Conservation (phyloP, 768 basidiomycete genomes). For the Tricholoma furcatifolium region DNA sequence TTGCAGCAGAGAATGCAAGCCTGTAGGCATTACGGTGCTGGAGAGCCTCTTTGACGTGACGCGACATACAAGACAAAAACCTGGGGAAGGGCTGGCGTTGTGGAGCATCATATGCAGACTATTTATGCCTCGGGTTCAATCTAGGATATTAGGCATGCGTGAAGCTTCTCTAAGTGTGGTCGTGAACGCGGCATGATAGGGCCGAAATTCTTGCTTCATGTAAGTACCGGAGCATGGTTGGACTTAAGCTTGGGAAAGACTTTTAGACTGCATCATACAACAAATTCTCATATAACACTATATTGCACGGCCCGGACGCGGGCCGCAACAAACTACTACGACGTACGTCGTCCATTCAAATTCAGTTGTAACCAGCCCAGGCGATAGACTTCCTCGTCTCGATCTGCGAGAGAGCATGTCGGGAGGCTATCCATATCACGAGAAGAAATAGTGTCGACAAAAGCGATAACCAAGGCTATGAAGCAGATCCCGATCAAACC, state of each 20-base stretch:
- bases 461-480: conserved; percentile 36
- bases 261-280: neutral
- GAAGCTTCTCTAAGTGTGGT: no score
- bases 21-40: conserved; percentile 44
- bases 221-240: no score
- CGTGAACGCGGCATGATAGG: no score
- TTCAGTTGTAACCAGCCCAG: neutral
- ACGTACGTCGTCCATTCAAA: no score
- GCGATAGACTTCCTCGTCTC: neutral
- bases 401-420: neutral
- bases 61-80: neutral
- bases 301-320: no score
- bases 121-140: no score
- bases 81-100: neutral
- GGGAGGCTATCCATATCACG: conserved; percentile 16
- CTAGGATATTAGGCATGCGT: no score
- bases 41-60: neutral
- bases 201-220: no score
- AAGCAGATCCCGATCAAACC: neutral
- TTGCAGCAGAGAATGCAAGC: conserved; percentile 41
- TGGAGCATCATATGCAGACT: no score
- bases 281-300: neutral
- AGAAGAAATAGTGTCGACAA: conserved; percentile 29
- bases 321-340: neutral
- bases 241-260: no score